phyloP scores from a whole-genome alignment of 768 basidiomycete genomes.

The Cantharellus cinnabarinus region DNA sequence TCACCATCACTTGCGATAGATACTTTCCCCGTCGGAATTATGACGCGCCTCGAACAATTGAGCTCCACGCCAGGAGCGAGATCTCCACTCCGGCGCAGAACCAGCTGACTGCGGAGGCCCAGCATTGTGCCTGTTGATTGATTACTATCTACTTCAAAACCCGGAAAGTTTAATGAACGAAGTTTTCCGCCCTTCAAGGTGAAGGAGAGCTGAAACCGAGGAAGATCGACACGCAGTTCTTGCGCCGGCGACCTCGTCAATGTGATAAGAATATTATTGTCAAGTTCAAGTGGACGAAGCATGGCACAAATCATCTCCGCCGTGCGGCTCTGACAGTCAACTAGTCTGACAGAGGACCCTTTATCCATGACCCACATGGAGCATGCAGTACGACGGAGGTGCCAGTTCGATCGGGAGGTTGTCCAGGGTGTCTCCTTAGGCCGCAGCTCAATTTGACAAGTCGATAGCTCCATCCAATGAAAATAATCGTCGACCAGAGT shows the following conservation, averaged over 20 bases:
- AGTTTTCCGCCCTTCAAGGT: constrained; percentile 17
- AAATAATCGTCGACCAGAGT: not conserved
- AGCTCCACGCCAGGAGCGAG: not conserved
- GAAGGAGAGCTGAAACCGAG: constrained; percentile 23
- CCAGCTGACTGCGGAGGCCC: constrained; percentile 23
- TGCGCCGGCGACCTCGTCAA: not conserved
- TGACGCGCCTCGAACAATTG: not conserved
- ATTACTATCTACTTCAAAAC: constrained; percentile 21
- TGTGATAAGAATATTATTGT: not conserved
- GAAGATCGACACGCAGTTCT: constrained; percentile 15
- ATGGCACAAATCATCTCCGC: not conserved
- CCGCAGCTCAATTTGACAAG: not conserved
- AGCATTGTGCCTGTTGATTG: constrained; percentile 22
- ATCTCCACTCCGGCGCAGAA: constrained; percentile 13
- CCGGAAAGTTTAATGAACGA: constrained; percentile 23
- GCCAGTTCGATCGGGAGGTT: not conserved
- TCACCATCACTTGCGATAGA: constrained; percentile 8
- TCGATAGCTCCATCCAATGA: not conserved
- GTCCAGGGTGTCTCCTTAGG: not conserved
- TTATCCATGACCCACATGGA: not conserved
- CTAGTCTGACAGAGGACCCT: not conserved
- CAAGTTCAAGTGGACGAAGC: not conserved
- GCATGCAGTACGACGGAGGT: not conserved
- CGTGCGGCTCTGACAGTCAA: not conserved
- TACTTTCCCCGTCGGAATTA: constrained; percentile 21